Evolutionary conservation across 2,329 filamentous ascomycete genomes (phyloP).

Genomic region (Stemphylium beticola): DNA sequence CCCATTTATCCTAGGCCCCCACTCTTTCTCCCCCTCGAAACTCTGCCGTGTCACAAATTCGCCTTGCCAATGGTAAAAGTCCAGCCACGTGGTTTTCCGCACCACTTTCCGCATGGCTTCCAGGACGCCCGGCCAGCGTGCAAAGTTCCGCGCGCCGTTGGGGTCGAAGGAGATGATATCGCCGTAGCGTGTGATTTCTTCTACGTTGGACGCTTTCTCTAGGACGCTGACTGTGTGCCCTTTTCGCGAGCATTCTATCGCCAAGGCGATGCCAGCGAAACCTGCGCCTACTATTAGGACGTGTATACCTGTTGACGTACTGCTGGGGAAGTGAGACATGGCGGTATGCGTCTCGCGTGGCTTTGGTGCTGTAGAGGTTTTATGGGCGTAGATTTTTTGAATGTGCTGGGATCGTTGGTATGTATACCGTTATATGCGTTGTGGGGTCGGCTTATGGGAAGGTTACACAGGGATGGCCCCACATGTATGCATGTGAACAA

Average conservation of each 20-base stretch:
- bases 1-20: conserved; percentile 64
- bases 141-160: conserved; percentile 66
- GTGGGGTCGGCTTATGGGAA: no score
- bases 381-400: no score
- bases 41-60: conserved; percentile 66
- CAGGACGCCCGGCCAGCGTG: conserved; percentile 57
- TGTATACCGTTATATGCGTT: no score
- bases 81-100: conserved; percentile 62
- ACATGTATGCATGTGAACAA: no score
- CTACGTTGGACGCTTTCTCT: conserved; percentile 56
- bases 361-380: background rate
- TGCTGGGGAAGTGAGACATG: conserved; percentile 27
- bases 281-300: conserved; percentile 59
- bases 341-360: background rate
- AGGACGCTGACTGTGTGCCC: conserved; percentile 65
- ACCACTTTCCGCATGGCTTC: conserved; percentile 58
- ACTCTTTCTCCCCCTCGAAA: conserved; percentile 42
- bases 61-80: conserved; percentile 66
- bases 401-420: no score
- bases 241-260: conserved; percentile 67
- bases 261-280: conserved; percentile 67
- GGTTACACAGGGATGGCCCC: no score
- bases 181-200: conserved; percentile 63
- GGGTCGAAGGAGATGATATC: conserved; percentile 68
- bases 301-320: conserved; percentile 24